Evolutionary conservation across 805 yeast genomes (phyloP).

Genomic region (Zygoascus flipseniorum): DNA sequence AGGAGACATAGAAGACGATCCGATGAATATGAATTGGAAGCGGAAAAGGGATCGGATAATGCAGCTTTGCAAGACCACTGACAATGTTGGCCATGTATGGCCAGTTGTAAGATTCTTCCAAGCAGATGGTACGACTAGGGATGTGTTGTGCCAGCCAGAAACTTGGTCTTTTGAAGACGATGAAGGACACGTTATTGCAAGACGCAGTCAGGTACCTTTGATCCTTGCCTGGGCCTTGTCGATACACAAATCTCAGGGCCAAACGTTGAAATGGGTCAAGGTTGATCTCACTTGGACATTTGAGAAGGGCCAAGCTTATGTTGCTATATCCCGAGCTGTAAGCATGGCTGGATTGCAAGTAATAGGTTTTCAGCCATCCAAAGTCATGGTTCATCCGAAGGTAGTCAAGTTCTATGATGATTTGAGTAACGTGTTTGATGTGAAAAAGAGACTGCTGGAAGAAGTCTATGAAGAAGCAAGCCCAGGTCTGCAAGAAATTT

Average conservation of each 20-base stretch:
- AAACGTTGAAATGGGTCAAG: conserved; percentile 64
- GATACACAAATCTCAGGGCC: conserved; percentile 94
- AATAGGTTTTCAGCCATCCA: conserved; percentile 53
- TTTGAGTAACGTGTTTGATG: conserved; percentile 29
- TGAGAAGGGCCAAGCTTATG: conserved; percentile 94
- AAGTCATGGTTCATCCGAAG: conserved; percentile 59
- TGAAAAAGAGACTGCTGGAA: conserved; percentile 10
- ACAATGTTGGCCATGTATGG: conserved; percentile 22
- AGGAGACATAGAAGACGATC: conserved; percentile 12
- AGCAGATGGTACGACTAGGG: conserved; percentile 63
- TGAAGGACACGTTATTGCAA: conserved; percentile 54
- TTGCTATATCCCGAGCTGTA: conserved; percentile 88
- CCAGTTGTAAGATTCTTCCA: conserved; percentile 75
- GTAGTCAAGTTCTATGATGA: conserved; percentile 61
- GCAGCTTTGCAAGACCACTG: conserved; percentile 6
- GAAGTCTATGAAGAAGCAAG: neutral
- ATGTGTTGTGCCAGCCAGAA: conserved; percentile 76
- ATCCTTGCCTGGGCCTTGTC: conserved; percentile 96
- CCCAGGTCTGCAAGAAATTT: neutral
- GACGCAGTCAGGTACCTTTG: conserved; percentile 74
- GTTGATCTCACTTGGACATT: conserved; percentile 73
- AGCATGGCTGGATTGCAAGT: conserved; percentile 75
- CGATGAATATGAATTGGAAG: conserved; percentile 12
- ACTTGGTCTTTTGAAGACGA: conserved; percentile 76
- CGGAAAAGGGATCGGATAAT: conserved; percentile 11